phyloP scores from a whole-genome alignment of 2,329 filamentous ascomycete species.

The Colletotrichum karsti region DNA sequence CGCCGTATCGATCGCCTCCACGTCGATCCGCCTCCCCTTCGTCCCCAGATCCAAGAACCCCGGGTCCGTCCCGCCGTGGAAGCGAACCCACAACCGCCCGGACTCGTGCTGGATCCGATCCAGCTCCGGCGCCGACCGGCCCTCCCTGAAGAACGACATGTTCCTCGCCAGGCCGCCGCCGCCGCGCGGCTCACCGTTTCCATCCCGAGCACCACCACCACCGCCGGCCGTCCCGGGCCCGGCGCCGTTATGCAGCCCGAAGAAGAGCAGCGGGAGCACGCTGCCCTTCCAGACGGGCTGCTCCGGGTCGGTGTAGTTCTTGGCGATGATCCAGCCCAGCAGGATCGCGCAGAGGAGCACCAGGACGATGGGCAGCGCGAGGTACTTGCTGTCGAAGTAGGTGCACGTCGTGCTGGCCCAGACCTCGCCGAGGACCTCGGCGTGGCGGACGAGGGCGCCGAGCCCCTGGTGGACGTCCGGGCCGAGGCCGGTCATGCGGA shows the following conservation, averaged over 20 bases:
- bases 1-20: not conserved
- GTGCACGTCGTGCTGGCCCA: constrained; percentile 9
- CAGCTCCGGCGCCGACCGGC: constrained; percentile 2
- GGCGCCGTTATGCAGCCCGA: not conserved
- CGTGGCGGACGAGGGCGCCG: not conserved
- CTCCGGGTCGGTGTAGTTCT: constrained; percentile 19
- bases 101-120: constrained; percentile 17
- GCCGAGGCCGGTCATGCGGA: constrained; percentile 15
- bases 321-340: constrained; percentile 12
- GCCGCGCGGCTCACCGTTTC: not conserved
- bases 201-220: not conserved
- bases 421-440: not conserved
- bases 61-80: constrained; percentile 16
- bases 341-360: constrained; percentile 6
- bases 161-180: constrained; percentile 1
- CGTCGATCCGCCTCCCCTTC: not conserved
- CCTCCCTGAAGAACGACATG: not conserved
- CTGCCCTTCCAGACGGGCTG: constrained; percentile 26
- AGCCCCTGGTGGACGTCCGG: not conserved
- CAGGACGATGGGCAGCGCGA: not conserved
- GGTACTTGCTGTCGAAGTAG: constrained; percentile 14
- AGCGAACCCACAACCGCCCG: constrained; percentile 13
- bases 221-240: not conserved
- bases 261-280: constrained; percentile 19
- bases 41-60: constrained; percentile 17